These are phyloP conservation scores for Botrytis medusae DNA, from an alignment of 2,329 filamentous ascomycete species.

Conservation along the genomic window DNA sequence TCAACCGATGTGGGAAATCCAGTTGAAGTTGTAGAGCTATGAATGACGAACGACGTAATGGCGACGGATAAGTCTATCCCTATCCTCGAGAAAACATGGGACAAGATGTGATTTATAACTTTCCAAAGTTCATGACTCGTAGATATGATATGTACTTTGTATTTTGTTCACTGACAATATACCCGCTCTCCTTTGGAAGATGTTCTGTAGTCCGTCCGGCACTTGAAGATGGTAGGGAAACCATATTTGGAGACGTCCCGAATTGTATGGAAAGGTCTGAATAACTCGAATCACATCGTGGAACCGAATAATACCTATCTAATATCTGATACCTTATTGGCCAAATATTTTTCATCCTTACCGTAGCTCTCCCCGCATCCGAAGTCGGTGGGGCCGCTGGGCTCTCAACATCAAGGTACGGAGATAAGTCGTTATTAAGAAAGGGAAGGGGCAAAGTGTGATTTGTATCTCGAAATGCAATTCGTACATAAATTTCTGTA, in stretches of 20 bases:
- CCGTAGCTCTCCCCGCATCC: slow-evolving; percentile 16
- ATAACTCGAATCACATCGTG: no score
- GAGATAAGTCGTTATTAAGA: neutral
- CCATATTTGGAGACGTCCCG: neutral
- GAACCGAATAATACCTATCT: neutral
- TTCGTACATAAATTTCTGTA: neutral
- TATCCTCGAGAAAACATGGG: neutral
- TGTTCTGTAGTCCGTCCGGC: neutral
- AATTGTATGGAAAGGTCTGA: neutral
- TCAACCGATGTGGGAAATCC: slow-evolving; percentile 50
- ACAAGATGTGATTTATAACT: neutral
- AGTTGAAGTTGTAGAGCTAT: slow-evolving; percentile 38
- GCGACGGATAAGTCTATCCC: neutral
- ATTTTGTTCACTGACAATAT: neutral
- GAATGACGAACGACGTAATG: neutral
- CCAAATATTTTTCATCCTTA: neutral
- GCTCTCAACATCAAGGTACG: neutral
- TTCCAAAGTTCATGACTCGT: neutral
- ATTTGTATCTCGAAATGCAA: neutral
- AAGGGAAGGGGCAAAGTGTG: neutral
- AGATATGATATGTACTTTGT: neutral
- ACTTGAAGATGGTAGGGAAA: neutral
- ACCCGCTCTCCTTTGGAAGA: no score
- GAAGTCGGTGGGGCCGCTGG: slow-evolving; percentile 5
- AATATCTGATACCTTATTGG: neutral